These are phyloP conservation scores for Cytospora chrysosperma DNA, from an alignment of 2,329 filamentous ascomycete genomes.

Conservation along the genomic window DNA sequence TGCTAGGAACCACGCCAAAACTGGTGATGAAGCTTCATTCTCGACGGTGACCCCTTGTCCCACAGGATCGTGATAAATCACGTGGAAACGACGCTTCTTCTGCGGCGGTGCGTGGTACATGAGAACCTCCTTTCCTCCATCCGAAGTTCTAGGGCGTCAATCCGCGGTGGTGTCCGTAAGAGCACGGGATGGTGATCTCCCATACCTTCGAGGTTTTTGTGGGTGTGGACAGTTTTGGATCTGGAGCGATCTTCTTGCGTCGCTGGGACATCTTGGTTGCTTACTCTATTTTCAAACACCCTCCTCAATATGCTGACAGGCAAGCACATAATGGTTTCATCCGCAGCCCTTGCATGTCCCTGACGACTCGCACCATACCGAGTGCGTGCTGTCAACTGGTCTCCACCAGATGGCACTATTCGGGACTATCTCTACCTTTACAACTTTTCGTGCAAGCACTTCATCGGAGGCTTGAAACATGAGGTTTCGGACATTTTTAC, in stretches of 20 bases:
- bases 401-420: neutral
- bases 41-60: constrained; percentile 11
- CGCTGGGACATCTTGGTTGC: too few species aligned
- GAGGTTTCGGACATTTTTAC: constrained; percentile 29
- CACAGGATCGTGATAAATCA: constrained; percentile 26
- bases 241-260: too few species aligned
- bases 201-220: neutral
- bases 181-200: neutral
- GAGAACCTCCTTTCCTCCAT: constrained; percentile 27
- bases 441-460: constrained; percentile 27
- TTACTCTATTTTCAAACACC: too few species aligned
- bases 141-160: constrained; percentile 25
- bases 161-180: constrained; percentile 15
- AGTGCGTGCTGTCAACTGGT: neutral
- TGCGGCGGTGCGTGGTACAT: constrained; percentile 24
- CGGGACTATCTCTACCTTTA: constrained; percentile 26
- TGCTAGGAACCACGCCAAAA: neutral
- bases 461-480: constrained; percentile 27
- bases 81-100: constrained; percentile 24
- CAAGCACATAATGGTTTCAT: constrained; percentile 31
- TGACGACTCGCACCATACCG: neutral
- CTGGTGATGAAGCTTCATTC: too few species aligned
- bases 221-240: neutral
- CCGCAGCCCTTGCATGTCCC: neutral
- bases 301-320: neutral